Evolutionary conservation across 2,329 filamentous ascomycete genomes (phyloP).

Genomic region (Neopestalotiopsis sp.): DNA sequence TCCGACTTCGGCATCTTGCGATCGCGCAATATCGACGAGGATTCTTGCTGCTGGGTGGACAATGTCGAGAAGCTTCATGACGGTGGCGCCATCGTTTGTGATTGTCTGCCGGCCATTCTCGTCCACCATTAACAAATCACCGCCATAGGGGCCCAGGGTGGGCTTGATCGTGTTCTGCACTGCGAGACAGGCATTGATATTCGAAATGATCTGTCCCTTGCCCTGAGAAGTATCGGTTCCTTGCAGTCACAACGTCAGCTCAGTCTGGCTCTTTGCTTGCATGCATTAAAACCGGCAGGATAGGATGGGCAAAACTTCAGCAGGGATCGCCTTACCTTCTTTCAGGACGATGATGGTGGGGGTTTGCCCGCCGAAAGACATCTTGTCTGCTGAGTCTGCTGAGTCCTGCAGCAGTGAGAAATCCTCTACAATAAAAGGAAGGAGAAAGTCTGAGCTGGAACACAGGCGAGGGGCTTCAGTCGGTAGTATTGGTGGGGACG

Average conservation of each 20-base stretch:
- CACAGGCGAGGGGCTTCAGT: background rate
- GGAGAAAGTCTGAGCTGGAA: background rate
- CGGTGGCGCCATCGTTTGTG: conserved; percentile 97
- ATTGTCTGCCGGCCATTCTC: conserved; percentile 96
- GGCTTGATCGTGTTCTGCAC: conserved; percentile 96
- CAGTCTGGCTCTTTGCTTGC: conserved; percentile 1
- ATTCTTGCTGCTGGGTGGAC: conserved; percentile 97
- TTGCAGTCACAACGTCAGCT: conserved; percentile 42
- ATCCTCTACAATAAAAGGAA: background rate
- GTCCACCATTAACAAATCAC: conserved; percentile 94
- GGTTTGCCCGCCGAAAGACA: conserved; percentile 98
- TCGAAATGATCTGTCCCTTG: conserved; percentile 94
- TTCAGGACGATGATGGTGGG: conserved; percentile 98
- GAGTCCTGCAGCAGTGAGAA: background rate
- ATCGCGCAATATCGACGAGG: conserved; percentile 96
- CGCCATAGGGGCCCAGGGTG: conserved; percentile 94
- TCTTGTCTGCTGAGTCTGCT: conserved; percentile 46
- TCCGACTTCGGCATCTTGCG: conserved; percentile 98
- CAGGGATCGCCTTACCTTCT: conserved; percentile 73
- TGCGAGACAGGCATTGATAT: conserved; percentile 97
- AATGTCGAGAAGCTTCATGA: conserved; percentile 99
- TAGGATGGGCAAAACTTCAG: background rate
- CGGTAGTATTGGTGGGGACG: conserved; percentile 5
- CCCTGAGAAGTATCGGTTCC: conserved; percentile 98
- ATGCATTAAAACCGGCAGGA: conserved; percentile 13